A percentile compares a stretch with the other conserved stretches of the same genome.
phyloP scores from a whole-genome alignment of 116 monocot species.

The Thalassia testudinum region DNA sequence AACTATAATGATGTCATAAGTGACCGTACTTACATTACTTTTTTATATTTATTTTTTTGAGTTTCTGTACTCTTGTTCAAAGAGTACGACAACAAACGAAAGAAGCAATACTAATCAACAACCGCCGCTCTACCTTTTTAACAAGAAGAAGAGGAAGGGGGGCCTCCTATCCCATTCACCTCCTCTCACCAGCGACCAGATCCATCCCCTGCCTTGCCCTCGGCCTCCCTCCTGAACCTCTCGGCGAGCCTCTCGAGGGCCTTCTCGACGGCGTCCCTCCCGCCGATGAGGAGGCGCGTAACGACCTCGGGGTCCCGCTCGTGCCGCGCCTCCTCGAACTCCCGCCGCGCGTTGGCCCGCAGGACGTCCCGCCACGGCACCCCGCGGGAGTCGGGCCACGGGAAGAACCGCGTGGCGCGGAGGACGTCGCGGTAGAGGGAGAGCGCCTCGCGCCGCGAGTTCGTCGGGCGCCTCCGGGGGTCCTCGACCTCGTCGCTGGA shows the following conservation, averaged over 20 bases:
- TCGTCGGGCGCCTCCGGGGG: conserved; percentile 52
- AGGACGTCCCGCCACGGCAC: conserved; percentile 84
- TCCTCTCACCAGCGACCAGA: not conserved
- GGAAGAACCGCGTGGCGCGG: conserved; percentile 67
- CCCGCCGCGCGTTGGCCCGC: conserved; percentile 70
- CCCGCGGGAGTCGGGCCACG: conserved; percentile 68
- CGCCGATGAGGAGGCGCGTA: conserved; percentile 73
- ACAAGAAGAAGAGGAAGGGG: no score
- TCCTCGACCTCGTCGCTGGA: conserved; percentile 28
- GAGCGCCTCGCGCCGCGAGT: conserved; percentile 63
- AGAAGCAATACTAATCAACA: no score
- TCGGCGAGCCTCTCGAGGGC: conserved; percentile 81
- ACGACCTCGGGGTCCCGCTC: conserved; percentile 83
- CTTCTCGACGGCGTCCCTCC: conserved; percentile 73
- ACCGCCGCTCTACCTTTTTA: no score
- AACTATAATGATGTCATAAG: no score
- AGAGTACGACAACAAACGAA: no score
- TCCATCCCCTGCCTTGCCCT: conserved; percentile 2
- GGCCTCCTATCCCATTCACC: conserved; percentile 2
- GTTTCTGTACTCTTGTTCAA: no score
- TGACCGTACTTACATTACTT: no score
- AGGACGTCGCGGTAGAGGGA: conserved; percentile 88
- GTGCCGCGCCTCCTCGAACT: conserved; percentile 85
- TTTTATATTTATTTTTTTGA: no score
- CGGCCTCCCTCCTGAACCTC: conserved; percentile 31